These are phyloP conservation scores for Euphrasia confusa DNA, from an alignment of 257 asterid species.

Conservation along the genomic window DNA sequence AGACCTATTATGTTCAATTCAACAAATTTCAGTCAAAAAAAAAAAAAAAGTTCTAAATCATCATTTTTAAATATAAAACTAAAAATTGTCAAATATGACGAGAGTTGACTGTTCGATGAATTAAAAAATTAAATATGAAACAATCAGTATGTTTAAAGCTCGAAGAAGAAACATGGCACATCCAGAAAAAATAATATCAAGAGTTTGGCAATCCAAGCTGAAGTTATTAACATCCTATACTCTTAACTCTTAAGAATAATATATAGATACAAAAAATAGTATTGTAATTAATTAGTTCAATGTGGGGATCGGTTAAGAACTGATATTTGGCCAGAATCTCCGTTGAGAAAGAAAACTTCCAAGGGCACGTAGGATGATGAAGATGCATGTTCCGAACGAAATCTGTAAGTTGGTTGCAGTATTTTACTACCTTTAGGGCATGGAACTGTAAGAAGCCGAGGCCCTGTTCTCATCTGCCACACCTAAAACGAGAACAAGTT, in stretches of 20 bases:
- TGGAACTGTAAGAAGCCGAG: slow-evolving; percentile 75
- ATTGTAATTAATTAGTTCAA: slow-evolving; percentile 23
- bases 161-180: too few species aligned
- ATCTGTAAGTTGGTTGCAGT: slow-evolving; percentile 83
- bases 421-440: slow-evolving; percentile 90
- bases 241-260: slow-evolving; percentile 24
- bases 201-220: neutral
- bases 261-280: neutral
- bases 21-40: too few species aligned
- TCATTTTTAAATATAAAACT: too few species aligned
- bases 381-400: slow-evolving; percentile 45
- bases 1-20: too few species aligned
- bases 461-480: slow-evolving; percentile 99
- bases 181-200: too few species aligned
- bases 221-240: slow-evolving; percentile 23
- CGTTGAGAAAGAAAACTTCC: slow-evolving; percentile 83
- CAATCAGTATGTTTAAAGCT: too few species aligned
- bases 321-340: slow-evolving; percentile 90
- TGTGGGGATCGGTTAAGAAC: slow-evolving; percentile 60
- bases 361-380: slow-evolving; percentile 53
- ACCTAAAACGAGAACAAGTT: slow-evolving; percentile 39
- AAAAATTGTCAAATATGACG: too few species aligned
- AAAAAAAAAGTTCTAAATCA: too few species aligned
- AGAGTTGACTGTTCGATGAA: too few species aligned
- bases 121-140: too few species aligned